Conservation (phyloP, 1,139 yeast genomes). For the Geotrichum cucujoidarum region DNA sequence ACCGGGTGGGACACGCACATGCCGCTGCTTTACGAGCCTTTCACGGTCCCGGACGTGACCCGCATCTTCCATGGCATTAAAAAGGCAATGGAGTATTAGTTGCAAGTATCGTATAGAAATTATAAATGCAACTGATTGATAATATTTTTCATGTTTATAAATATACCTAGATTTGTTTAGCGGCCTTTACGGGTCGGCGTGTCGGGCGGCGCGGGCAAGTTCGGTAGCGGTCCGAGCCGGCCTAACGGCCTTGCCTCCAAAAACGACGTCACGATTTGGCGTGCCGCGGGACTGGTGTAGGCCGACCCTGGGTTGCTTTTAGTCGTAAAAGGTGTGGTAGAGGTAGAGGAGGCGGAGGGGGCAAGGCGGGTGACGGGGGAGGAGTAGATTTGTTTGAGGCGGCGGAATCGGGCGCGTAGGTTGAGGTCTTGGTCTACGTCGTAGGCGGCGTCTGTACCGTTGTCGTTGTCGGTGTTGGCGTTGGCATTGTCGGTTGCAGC, state of each 20-base stretch:
- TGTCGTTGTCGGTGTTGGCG: too few species aligned
- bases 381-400: background rate
- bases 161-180: too few species aligned
- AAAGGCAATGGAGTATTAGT: constrained; percentile 30
- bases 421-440: background rate
- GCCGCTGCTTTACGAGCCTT: constrained; percentile 33
- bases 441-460: background rate
- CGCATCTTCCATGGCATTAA: constrained; percentile 35
- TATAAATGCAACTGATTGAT: background rate
- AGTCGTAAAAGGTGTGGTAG: background rate
- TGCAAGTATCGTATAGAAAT: background rate
- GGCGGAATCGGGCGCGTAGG: background rate
- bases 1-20: constrained; percentile 39
- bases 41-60: constrained; percentile 37
- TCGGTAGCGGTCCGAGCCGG: background rate
- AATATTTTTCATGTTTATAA: too few species aligned
- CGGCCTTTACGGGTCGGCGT: background rate
- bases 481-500: too few species aligned
- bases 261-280: too few species aligned
- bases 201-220: background rate
- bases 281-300: too few species aligned
- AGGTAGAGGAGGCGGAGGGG: background rate
- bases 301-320: too few species aligned
- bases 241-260: background rate
- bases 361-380: background rate